Conservation (phyloP, 1,284 basidiomycete species). For the Cerrena zonata region DNA sequence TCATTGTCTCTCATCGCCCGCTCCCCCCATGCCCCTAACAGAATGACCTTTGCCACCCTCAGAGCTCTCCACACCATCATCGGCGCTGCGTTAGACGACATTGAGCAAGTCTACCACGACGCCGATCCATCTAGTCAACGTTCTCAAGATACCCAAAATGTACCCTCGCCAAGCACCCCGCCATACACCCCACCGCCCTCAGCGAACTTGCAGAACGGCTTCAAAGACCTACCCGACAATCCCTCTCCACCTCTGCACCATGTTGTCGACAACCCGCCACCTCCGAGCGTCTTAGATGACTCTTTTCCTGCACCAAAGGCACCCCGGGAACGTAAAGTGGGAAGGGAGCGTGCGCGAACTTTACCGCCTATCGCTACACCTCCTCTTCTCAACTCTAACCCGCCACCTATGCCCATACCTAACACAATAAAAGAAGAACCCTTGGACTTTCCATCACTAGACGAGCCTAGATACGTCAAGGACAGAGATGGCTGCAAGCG, state of each 20-base stretch:
- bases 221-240: conserved; percentile 10
- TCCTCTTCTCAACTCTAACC: not conserved
- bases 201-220: conserved; percentile 1
- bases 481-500: conserved; percentile 6
- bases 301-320: not conserved
- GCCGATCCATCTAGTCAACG: conserved; percentile 13
- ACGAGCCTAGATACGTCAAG: conserved; percentile 1
- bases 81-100: conserved; percentile 61
- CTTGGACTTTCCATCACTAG: conserved; percentile 6
- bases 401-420: not conserved
- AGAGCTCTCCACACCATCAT: conserved; percentile 61
- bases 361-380: conserved; percentile 1
- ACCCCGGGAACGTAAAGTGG: not conserved
- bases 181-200: conserved; percentile 11
- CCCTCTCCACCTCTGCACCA: conserved; percentile 5
- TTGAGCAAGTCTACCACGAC: conserved; percentile 51
- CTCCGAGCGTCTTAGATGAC: conserved; percentile 7
- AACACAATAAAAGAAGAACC: not conserved
- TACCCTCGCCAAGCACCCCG: conserved; percentile 3
- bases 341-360: conserved; percentile 2
- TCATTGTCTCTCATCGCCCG: too few relatives aligned
- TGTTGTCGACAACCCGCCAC: conserved; percentile 8
- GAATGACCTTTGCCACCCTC: conserved; percentile 58
- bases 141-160: conserved; percentile 13
- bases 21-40: too few relatives aligned